Conservation (phyloP, 1,284 basidiomycete genomes). For the Mycosarcoma maydis region DNA sequence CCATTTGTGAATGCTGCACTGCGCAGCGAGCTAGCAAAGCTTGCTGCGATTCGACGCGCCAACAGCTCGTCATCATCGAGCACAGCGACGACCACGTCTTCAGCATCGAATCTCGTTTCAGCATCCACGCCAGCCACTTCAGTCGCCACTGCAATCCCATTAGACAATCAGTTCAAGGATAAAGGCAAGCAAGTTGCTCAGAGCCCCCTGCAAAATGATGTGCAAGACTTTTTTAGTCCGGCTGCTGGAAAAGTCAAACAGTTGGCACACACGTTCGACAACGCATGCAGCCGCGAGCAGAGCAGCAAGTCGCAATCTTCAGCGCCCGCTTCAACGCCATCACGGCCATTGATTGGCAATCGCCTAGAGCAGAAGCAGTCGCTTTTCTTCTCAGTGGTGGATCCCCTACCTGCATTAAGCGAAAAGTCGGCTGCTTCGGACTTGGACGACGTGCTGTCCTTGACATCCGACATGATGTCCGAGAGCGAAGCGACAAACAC, state of each 20-base stretch:
- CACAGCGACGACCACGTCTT: conserved; percentile 9
- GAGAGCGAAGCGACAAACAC: conserved; percentile 11
- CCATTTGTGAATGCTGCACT: conserved; percentile 4
- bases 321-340: not conserved
- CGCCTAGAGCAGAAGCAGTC: conserved; percentile 9
- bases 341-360: not conserved
- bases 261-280: conserved; percentile 4
- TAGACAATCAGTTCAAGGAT: not conserved
- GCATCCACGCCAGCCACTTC: conserved; percentile 13
- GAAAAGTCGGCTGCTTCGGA: conserved; percentile 34
- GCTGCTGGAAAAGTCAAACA: conserved; percentile 5
- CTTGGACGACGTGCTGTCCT: conserved; percentile 15
- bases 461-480: conserved; percentile 9
- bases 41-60: conserved; percentile 17
- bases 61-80: conserved; percentile 24
- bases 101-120: not conserved
- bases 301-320: conserved; percentile 1
- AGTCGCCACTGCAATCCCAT: not conserved
- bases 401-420: conserved; percentile 30
- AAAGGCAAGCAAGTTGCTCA: conserved; percentile 10
- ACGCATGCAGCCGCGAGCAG: conserved; percentile 3
- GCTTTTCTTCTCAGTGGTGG: conserved; percentile 4
- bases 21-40: conserved; percentile 21
- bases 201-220: conserved; percentile 14
- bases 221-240: conserved; percentile 24